Evolutionary conservation across 2,329 filamentous ascomycete species (phyloP), one percentile per base, ranked within the genome.

Genomic region (Huntiella bhutanensis): DNA sequence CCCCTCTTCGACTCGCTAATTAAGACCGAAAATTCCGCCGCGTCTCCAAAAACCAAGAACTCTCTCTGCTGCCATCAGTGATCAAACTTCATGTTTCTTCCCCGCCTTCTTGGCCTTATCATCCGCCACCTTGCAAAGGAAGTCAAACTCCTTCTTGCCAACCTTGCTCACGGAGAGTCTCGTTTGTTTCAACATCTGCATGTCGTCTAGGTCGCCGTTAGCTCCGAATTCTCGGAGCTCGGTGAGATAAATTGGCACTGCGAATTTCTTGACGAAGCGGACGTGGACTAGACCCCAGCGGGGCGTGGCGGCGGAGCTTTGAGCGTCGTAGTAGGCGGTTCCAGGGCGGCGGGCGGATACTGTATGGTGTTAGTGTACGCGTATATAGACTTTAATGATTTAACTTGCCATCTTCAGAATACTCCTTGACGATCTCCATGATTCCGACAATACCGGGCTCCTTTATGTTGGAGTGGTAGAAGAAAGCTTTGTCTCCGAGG

Each of bases 391-490:
- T 33, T 33, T 42, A 12, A 19, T 43, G n/a, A 28, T 4, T 17
- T 5, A 34, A 61, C 72, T 54, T 63, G 83, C 81, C 64, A 55
- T 98, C 91, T 6, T 83, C 71, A 2, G 80, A 79, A 53, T 84
- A 81, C 58, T 94, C 87, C 52, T 75, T 70, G 12, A 92, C 86
- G 52, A 98, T 82, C 56, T 91, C 82, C 81, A 94, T 87, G 13
- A 80, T 74, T 1, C 87, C 87, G 1, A 80, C 85, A 41, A 96
- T 85, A 2, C 83, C 88, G 0, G 87, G 86, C 17, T 80, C 73
- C 59, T 92, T 93, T 63, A 83, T 91, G 56, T 91, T 93, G 41
- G 83, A 93, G 62, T 95, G 88, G 59, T 96, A 96, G 65, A 98
- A 96, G 64, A 98, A 96, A 19, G 86, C 87, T 32, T 87, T 69